These are phyloP conservation scores for Entrophospora sp. DNA, from an alignment of 192 early-diverging fungal species.

Conservation along the genomic window DNA sequence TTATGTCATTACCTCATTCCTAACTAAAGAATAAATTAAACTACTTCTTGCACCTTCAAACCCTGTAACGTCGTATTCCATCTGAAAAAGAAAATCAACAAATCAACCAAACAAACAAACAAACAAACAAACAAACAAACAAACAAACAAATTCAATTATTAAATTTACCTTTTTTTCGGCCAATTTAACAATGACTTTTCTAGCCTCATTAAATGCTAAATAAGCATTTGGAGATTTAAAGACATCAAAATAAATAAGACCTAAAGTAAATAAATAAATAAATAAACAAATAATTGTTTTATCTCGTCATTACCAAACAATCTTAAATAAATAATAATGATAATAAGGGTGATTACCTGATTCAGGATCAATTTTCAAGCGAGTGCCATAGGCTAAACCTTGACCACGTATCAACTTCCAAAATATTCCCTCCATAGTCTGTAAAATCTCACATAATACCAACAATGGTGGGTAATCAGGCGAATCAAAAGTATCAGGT, in stretches of 20 bases:
- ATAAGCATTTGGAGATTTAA: constrained; percentile 42
- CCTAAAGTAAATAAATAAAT: constrained; percentile 13
- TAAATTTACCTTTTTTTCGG: constrained; percentile 31
- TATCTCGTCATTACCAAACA: not conserved
- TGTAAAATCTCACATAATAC: constrained; percentile 46
- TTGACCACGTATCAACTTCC: constrained; percentile 52
- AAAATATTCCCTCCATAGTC: constrained; percentile 51
- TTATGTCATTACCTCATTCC: constrained; percentile 24
- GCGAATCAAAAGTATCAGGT: constrained; percentile 35
- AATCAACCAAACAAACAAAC: not conserved
- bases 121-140: not conserved
- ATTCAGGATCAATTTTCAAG: constrained; percentile 35
- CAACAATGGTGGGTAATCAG: constrained; percentile 45
- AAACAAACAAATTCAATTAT: not conserved
- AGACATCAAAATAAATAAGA: constrained; percentile 40
- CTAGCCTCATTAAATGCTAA: constrained; percentile 45
- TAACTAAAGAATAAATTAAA: constrained; percentile 44
- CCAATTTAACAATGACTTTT: constrained; percentile 40
- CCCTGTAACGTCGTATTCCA: constrained; percentile 35
- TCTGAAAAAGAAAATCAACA: constrained; percentile 11
- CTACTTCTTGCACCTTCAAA: constrained; percentile 52
- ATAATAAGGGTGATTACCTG: constrained; percentile 19
- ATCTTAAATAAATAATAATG: not conserved
- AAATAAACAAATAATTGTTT: too few relatives aligned
- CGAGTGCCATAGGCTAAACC: constrained; percentile 46